Conservation (phyloP, 2,329 filamentous ascomycete species). For the Endoconidiophora polonica region DNA sequence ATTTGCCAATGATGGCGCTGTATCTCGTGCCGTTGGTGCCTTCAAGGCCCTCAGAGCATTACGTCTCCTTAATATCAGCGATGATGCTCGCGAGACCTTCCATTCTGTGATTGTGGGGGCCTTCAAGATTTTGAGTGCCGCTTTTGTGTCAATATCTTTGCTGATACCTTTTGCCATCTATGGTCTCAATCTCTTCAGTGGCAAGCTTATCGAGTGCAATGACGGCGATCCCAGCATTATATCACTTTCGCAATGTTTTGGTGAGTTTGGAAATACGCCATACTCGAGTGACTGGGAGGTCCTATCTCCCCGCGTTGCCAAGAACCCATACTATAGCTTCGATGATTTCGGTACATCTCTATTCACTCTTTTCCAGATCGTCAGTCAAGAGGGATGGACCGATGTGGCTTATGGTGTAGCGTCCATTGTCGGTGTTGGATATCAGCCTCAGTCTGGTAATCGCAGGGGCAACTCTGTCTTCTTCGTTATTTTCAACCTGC, state of each 20-base stretch:
- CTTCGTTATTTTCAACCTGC: slow-evolving; percentile 89
- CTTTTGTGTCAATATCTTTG: slow-evolving; percentile 84
- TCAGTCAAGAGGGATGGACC: slow-evolving; percentile 95
- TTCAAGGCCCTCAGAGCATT: slow-evolving; percentile 93
- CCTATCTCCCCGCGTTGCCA: slow-evolving; percentile 62
- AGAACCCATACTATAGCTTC: slow-evolving; percentile 78
- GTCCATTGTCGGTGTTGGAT: slow-evolving; percentile 58
- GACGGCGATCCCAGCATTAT: slow-evolving; percentile 31
- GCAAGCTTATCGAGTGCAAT: slow-evolving; percentile 66
- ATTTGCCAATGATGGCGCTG: slow-evolving; percentile 62
- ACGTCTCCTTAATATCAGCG: slow-evolving; percentile 83
- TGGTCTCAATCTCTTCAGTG: slow-evolving; percentile 81
- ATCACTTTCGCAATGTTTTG: slow-evolving; percentile 58
- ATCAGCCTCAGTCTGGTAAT: slow-evolving; percentile 52
- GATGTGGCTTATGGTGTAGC: slow-evolving; percentile 80
- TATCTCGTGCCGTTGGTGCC: slow-evolving; percentile 81
- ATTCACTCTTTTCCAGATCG: slow-evolving; percentile 96
- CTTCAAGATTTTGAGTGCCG: slow-evolving; percentile 86
- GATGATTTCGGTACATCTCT: slow-evolving; percentile 87
- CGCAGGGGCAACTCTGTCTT: slow-evolving; percentile 80
- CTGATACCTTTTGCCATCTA: slow-evolving; percentile 95
- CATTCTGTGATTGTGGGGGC: slow-evolving; percentile 90
- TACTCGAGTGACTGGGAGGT: slow-evolving; percentile 63
- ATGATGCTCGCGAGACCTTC: slow-evolving; percentile 89
- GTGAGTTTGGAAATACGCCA: slow-evolving; percentile 62